Evolutionary conservation across 106 monocot species (phyloP).

Genomic region (Dactylorhiza incarnata): DNA sequence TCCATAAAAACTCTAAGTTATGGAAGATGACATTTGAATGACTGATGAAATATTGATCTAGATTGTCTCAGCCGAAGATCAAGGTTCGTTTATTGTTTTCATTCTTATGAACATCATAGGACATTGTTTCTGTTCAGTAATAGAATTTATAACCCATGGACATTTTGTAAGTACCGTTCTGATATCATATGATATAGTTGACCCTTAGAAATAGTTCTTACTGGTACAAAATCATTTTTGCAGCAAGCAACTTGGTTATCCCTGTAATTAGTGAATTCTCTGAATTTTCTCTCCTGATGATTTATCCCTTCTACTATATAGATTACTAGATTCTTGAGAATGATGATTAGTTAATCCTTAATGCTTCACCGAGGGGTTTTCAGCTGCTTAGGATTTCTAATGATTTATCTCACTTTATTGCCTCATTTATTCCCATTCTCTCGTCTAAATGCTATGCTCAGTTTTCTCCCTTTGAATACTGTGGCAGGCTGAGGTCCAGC

Average conservation of each 20-base stretch:
- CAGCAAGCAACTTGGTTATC: background rate
- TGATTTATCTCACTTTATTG: background rate
- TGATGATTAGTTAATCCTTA: background rate
- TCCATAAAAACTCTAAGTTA: background rate
- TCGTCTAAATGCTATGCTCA: background rate
- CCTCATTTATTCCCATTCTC: too few species aligned
- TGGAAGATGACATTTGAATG: background rate
- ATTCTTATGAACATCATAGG: background rate
- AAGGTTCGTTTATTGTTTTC: background rate
- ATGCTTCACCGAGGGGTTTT: background rate
- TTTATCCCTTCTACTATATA: background rate
- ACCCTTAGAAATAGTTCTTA: background rate
- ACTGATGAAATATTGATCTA: background rate
- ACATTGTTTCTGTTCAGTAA: background rate
- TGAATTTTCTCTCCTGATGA: background rate
- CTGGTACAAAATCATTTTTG: background rate
- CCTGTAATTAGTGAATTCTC: background rate
- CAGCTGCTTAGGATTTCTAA: background rate
- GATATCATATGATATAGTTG: background rate
- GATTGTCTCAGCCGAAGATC: background rate
- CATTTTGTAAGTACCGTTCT: background rate
- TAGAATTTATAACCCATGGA: background rate
- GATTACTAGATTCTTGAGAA: background rate
- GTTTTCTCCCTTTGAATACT: background rate
- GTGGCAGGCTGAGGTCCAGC: constrained; percentile 82